phyloP scores from a whole-genome alignment of 2,329 filamentous ascomycete species.

The Calonectria leucothoes region DNA sequence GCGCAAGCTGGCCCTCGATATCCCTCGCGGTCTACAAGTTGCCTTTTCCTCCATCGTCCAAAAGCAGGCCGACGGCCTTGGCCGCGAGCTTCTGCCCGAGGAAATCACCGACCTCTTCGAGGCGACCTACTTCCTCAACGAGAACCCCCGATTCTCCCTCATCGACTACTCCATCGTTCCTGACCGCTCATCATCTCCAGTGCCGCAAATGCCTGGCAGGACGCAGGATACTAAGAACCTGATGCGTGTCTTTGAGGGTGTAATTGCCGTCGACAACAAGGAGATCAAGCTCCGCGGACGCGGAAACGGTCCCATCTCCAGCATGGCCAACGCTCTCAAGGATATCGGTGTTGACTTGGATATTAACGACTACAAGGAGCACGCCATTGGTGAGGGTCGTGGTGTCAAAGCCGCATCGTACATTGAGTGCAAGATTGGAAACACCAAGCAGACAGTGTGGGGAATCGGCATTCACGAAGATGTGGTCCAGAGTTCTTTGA shows the following conservation, averaged over 20 bases:
- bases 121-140: constrained; percentile 84
- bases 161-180: constrained; percentile 92
- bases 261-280: constrained; percentile 83
- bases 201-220: constrained; percentile 74
- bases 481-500: constrained; percentile 86
- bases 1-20: constrained; percentile 87
- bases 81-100: constrained; percentile 83
- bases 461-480: constrained; percentile 93
- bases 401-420: constrained; percentile 95
- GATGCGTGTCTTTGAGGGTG: constrained; percentile 84
- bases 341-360: constrained; percentile 87
- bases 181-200: constrained; percentile 82
- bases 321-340: constrained; percentile 83
- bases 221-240: constrained; percentile 83
- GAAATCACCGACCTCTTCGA: constrained; percentile 94
- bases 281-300: constrained; percentile 84
- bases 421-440: constrained; percentile 84
- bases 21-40: constrained; percentile 91
- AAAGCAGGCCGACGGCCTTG: constrained; percentile 80
- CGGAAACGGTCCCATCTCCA: constrained; percentile 92
- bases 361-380: constrained; percentile 95
- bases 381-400: constrained; percentile 82
- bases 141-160: constrained; percentile 86
- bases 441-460: constrained; percentile 81
- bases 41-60: constrained; percentile 93